Percentiles rank a stretch among this genome's conserved stretches.
These are phyloP conservation scores for Pichia deserticola DNA, from an alignment of 805 yeast species.

Conservation along the genomic window DNA sequence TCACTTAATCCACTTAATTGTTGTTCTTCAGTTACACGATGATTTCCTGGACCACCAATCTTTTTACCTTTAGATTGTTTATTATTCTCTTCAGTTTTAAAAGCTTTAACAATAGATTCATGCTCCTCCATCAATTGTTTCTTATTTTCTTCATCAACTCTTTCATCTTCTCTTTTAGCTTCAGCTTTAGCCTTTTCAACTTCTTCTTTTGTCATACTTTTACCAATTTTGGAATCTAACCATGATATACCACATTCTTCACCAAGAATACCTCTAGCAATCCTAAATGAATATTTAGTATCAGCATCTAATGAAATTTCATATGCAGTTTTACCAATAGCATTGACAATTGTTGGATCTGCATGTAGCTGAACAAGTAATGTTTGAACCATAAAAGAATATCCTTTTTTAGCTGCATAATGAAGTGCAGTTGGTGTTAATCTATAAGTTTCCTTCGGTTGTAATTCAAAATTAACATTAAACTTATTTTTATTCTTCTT, in stretches of 20 bases:
- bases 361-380: slow-evolving; percentile 60
- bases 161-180: neutral
- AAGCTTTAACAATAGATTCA: slow-evolving; percentile 4
- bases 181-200: slow-evolving; percentile 32
- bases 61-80: neutral
- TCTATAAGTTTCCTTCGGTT: slow-evolving; percentile 46
- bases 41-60: slow-evolving; percentile 2
- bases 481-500: slow-evolving; percentile 42
- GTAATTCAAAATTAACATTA: slow-evolving; percentile 42
- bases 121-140: slow-evolving; percentile 5
- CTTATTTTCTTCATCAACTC: neutral
- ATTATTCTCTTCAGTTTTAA: neutral
- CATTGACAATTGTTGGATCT: slow-evolving; percentile 55
- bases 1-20: slow-evolving; percentile 59
- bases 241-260: slow-evolving; percentile 42
- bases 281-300: slow-evolving; percentile 52
- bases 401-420: slow-evolving; percentile 63
- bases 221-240: slow-evolving; percentile 50
- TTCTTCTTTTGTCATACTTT: slow-evolving; percentile 50
- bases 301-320: slow-evolving; percentile 50
- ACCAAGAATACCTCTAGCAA: slow-evolving; percentile 60
- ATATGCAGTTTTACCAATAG: slow-evolving; percentile 54
- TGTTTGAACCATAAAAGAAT: slow-evolving; percentile 57
- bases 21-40: slow-evolving; percentile 25
- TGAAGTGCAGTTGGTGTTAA: slow-evolving; percentile 71